Conservation (phyloP, 2,329 filamentous ascomycete genomes). For the Phoma sp. region DNA sequence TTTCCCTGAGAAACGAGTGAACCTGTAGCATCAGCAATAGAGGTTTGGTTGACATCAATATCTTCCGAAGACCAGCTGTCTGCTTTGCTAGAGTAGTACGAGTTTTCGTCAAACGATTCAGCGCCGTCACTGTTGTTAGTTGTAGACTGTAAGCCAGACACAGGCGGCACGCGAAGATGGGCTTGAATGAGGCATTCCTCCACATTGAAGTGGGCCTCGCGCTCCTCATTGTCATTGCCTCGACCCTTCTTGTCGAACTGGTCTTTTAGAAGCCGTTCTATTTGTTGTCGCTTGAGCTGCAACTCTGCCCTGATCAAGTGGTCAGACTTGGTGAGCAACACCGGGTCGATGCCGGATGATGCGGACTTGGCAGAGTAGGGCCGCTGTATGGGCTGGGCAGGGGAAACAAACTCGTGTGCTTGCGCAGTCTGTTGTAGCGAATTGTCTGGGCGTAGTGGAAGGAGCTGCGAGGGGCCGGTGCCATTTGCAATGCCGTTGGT, state of each 20-base stretch:
- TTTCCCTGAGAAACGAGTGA: slow-evolving; percentile 38
- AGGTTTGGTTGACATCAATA: slow-evolving; percentile 37
- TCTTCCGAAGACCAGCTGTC: slow-evolving; percentile 74
- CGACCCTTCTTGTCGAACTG: slow-evolving; percentile 70
- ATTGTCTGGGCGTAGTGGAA: slow-evolving; percentile 41
- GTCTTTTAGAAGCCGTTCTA: slow-evolving; percentile 79
- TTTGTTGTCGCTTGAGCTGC: slow-evolving; percentile 76
- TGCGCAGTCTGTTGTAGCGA: slow-evolving; percentile 32
- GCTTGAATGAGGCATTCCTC: slow-evolving; percentile 61
- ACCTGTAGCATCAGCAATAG: slow-evolving; percentile 39
- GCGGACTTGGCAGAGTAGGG: slow-evolving; percentile 52
- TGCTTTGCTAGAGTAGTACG: slow-evolving; percentile 91
- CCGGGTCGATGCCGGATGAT: slow-evolving; percentile 76
- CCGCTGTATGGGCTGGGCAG: slow-evolving; percentile 34
- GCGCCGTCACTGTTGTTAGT: slow-evolving; percentile 70
- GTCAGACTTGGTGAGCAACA: slow-evolving; percentile 85
- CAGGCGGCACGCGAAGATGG: slow-evolving; percentile 73
- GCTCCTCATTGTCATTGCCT: slow-evolving; percentile 59
- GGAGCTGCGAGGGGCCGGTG: slow-evolving; percentile 26
- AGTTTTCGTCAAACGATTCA: slow-evolving; percentile 91
- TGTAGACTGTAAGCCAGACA: slow-evolving; percentile 62
- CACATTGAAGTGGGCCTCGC: slow-evolving; percentile 50
- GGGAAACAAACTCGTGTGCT: slow-evolving; percentile 31
- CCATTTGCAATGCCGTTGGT: slow-evolving; percentile 43
- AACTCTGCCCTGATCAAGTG: slow-evolving; percentile 82